Base-by-base conservation (phyloP, 2,329 filamentous ascomycete species). In the Blastomyces emzantsi region DNA sequence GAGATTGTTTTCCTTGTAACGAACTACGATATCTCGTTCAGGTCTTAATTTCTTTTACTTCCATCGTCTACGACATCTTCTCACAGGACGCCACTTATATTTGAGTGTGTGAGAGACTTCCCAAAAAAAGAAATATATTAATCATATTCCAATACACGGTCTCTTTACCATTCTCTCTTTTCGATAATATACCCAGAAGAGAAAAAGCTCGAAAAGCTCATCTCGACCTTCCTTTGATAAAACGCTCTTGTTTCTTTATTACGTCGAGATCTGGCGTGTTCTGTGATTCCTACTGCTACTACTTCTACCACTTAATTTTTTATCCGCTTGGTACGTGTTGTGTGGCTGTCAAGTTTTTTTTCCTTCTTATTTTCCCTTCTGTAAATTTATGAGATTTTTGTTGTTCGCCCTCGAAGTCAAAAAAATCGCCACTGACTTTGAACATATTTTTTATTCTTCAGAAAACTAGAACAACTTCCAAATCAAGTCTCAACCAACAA, bases 31-130 rank as follows among this genome's bases (percentile, higher is more conserved):
- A 47, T 52, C 30, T 51, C 45, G 36, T 63, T 55, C 70, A 69
- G 47, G 64, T 66, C 67, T 65, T 70, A 66, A 65, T 68, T 66
- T 68, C 69, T 70, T 67, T 68, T 71, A 69, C 67, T 69, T 70
- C 45, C 58, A 51, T 64, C 62, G 33, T 59, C 64, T 57, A 15
- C 13, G 36, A 39, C 36, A 11, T 51, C 22, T 51, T 51, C 49
- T 51, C 49, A 51, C 49, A 51, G 49, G 49, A n/a, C 52, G 22
- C 52, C 30, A 54, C 30, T 59, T 61, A 64, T 66, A 58, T 64
- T 60, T 60, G 66, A 67, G 64, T 70, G 69, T 36, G 69, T 22
- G 64, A 67, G 69, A 64, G 67, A 67, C 63, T 62, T 64, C 61
- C 67, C 36, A 39, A 8, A 11, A 63, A 52, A 47, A 60, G 36